phyloP scores from a whole-genome alignment of 2,329 filamentous ascomycete species.

The Arthroderma uncinatum region DNA sequence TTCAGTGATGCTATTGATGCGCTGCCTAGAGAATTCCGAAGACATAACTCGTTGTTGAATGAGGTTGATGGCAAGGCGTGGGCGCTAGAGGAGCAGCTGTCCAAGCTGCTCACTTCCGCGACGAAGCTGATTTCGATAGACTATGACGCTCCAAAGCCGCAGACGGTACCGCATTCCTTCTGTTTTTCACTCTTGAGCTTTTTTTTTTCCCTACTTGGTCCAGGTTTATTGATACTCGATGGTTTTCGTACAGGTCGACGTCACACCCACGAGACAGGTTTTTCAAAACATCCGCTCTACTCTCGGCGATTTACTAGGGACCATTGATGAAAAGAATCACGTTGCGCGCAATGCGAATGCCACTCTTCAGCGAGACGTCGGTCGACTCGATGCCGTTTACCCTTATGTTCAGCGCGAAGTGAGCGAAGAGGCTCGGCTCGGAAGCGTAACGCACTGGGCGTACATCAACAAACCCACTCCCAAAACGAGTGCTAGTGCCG shows the following conservation, averaged over 20 bases:
- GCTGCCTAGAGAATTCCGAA: slow-evolving; percentile 85
- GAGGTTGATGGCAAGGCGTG: slow-evolving; percentile 97
- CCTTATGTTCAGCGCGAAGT: slow-evolving; percentile 79
- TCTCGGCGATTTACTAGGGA: slow-evolving; percentile 74
- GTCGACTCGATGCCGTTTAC: slow-evolving; percentile 76
- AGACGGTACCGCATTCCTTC: slow-evolving; percentile 3
- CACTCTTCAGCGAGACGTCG: slow-evolving; percentile 71
- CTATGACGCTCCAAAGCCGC: slow-evolving; percentile 1
- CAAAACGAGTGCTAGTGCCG: slow-evolving; percentile 44
- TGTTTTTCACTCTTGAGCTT: slow-evolving; percentile 2
- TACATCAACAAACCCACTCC: slow-evolving; percentile 66
- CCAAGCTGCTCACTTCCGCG: slow-evolving; percentile 52
- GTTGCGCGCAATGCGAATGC: slow-evolving; percentile 89
- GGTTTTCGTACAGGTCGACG: background rate
- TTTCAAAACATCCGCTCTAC: slow-evolving; percentile 68
- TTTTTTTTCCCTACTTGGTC: background rate
- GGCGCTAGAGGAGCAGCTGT: slow-evolving; percentile 69
- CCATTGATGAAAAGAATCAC: slow-evolving; percentile 94
- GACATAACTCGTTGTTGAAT: slow-evolving; percentile 90
- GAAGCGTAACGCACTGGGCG: slow-evolving; percentile 87
- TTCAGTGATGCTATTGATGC: slow-evolving; percentile 90
- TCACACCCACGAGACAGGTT: slow-evolving; percentile 40
- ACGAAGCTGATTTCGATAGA: slow-evolving; percentile 22
- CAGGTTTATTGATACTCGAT: background rate
- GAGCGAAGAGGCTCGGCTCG: slow-evolving; percentile 86